These are phyloP conservation scores for Rubus idaeus DNA, from an alignment of 306 rosid genomes.

Conservation along the genomic window DNA sequence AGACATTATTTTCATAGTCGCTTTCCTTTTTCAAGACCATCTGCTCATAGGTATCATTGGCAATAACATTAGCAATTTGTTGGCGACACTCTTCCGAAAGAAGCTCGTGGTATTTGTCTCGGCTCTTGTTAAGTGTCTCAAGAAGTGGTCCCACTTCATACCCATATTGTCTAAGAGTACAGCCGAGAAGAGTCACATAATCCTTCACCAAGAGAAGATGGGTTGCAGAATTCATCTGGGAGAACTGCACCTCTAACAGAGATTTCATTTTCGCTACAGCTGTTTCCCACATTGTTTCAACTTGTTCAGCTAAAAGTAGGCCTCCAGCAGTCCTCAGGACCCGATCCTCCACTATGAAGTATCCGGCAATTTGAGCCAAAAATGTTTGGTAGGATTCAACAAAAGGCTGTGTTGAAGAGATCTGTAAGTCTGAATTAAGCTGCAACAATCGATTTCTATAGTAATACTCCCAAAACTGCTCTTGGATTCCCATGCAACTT, in stretches of 20 bases:
- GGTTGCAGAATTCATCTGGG: conserved; percentile 67
- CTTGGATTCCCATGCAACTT: conserved; percentile 70
- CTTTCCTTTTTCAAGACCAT: conserved; percentile 77
- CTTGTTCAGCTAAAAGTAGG: conserved; percentile 61
- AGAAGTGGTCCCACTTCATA: conserved; percentile 71
- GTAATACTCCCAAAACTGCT: conserved; percentile 82
- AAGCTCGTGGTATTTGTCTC: conserved; percentile 71
- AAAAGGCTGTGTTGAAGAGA: conserved; percentile 72
- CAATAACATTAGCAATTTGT: conserved; percentile 51
- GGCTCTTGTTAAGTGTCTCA: conserved; percentile 58
- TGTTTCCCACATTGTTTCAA: conserved; percentile 84
- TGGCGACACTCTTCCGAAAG: conserved; percentile 65
- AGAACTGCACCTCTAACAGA: conserved; percentile 69
- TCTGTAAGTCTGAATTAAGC: conserved; percentile 81
- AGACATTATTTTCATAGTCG: conserved; percentile 71
- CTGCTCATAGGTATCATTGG: conserved; percentile 75
- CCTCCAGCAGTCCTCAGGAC: conserved; percentile 79
- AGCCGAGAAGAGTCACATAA: conserved; percentile 76
- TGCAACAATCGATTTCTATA: conserved; percentile 80
- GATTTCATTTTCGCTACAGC: conserved; percentile 65
- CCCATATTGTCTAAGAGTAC: conserved; percentile 77
- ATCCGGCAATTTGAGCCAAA: conserved; percentile 88
- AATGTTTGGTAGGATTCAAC: conserved; percentile 74
- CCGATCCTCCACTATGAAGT: conserved; percentile 89
- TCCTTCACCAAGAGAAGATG: conserved; percentile 92